Evolutionary conservation across 495 filamentous ascomycete genomes (phyloP), one percentile per base, ranked within the genome.

Genomic region (Geoglossum glabrum): DNA sequence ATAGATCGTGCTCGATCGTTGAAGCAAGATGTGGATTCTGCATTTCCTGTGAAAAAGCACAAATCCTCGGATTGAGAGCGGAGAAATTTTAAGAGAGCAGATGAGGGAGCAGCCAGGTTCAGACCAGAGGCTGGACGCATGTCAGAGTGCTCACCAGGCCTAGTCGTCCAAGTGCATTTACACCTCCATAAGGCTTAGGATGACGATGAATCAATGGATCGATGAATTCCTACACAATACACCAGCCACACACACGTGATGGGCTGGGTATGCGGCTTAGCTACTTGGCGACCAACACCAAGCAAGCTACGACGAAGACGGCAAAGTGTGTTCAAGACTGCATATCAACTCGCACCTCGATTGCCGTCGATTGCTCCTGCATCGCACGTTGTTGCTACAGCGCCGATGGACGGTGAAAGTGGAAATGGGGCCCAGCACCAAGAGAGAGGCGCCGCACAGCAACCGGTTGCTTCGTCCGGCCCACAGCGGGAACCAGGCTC

Each of bases 41-140:
- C 65, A 61, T 70, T 74, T 13, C 70, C 63, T 28, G 65, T 72
- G 69, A 79, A 76, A 61, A 75, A 76, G 57, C 67, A 72, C 15
- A 71, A 56, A 50, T 69, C 70, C 56, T 80, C 76, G 26, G 78
- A 75, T 66, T 85, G 82, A 34, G 72, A 72, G 54, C 75, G 76
- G 40, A 86, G 70, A 59, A 81, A 85, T 36, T 74, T 77, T 59
- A 86, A 71, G 9, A 84, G 70, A 33, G 72, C 71, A 46, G 72
- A 65, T 34, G 82, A 85, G 25, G 83, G 82, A 46, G 72, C 76
- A 46, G 43, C 27, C 19, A 58, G 11, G 25, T 34, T 56, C 19
- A 46, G 25, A 28, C 50, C 40, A 58, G 38, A 47, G 17, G 28
- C 15, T 46, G 11, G 23, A 51, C 56, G 34, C 45, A 50, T 50